A percentile compares a stretch with the other conserved stretches of the same genome.
Evolutionary conservation across 306 rosid species (phyloP).

Genomic region (Gynostemma pentaphyllum): DNA sequence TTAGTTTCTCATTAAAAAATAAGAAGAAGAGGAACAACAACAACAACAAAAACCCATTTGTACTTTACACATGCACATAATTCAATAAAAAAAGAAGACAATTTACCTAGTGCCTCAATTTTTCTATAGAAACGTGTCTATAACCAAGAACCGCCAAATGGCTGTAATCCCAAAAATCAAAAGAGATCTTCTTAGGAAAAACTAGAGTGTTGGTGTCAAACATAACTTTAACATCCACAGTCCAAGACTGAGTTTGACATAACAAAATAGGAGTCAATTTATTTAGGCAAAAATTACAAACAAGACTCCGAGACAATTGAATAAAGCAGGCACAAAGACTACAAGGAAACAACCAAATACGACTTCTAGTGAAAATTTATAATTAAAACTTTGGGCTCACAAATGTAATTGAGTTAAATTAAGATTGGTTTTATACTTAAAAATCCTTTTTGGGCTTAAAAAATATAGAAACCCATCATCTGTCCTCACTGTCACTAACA

Average conservation of each 20-base stretch:
- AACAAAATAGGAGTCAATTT: not conserved
- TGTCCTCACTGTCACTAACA: not conserved
- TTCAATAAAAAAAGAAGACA: not conserved
- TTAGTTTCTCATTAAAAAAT: too few species aligned
- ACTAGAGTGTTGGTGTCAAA: not conserved
- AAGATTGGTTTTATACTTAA: not conserved
- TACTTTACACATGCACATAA: not conserved
- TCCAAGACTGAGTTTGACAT: not conserved
- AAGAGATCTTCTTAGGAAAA: not conserved
- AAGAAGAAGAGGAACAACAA: too few species aligned
- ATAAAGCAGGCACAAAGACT: not conserved
- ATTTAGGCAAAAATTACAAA: not conserved
- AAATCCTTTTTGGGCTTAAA: not conserved
- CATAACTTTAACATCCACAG: not conserved
- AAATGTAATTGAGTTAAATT: not conserved
- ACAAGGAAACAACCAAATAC: not conserved
- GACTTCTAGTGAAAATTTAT: not conserved
- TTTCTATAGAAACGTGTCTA: not conserved
- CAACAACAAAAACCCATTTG: not conserved
- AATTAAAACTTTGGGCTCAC: not conserved
- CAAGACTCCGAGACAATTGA: not conserved
- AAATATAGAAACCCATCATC: not conserved
- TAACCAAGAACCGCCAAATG: not conserved
- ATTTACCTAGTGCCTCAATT: not conserved
- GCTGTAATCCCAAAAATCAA: not conserved